Percentiles rank a stretch among this genome's conserved stretches.
Conservation (phyloP, 1,284 basidiomycete species). For the Ustilago bromivora region DNA sequence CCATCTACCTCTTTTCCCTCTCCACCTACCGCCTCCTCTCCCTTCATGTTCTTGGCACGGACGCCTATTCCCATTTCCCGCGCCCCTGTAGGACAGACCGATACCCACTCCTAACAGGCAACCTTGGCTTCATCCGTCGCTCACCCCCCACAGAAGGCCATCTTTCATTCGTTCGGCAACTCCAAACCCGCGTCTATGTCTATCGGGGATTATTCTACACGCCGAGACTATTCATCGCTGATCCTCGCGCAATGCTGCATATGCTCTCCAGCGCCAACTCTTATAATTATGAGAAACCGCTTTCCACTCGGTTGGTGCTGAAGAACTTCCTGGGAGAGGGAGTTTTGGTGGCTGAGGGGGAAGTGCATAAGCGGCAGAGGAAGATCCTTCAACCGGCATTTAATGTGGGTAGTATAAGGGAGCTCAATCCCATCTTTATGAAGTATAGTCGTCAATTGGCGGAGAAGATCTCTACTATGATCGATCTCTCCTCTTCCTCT, state of each 20-base stretch:
- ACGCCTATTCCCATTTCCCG: conserved; percentile 42
- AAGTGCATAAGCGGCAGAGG: conserved; percentile 60
- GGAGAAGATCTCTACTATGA: conserved; percentile 38
- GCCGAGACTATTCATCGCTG: conserved; percentile 60
- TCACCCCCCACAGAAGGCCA: conserved; percentile 44
- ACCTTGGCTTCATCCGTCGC: conserved; percentile 40
- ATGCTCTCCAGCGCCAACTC: conserved; percentile 58
- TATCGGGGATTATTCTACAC: conserved; percentile 64
- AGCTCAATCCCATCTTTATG: conserved; percentile 58
- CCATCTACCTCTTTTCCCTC: conserved; percentile 4
- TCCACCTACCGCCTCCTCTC: conserved; percentile 25
- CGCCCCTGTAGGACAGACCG: conserved; percentile 24
- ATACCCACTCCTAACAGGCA: conserved; percentile 31
- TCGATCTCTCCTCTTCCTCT: conserved; percentile 32
- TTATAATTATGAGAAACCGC: conserved; percentile 65
- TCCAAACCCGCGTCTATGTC: conserved; percentile 47
- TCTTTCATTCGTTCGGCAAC: conserved; percentile 31
- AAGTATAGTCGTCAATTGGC: conserved; percentile 39
- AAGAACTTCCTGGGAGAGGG: conserved; percentile 64
- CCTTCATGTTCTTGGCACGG: conserved; percentile 33
- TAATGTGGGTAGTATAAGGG: conserved; percentile 52
- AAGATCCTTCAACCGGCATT: conserved; percentile 66
- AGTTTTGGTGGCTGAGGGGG: conserved; percentile 61
- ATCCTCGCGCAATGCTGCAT: conserved; percentile 60
- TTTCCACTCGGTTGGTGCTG: conserved; percentile 37